Evolutionary conservation across 2,329 filamentous ascomycete genomes (phyloP).

Genomic region (Drechmeria coniospora): DNA sequence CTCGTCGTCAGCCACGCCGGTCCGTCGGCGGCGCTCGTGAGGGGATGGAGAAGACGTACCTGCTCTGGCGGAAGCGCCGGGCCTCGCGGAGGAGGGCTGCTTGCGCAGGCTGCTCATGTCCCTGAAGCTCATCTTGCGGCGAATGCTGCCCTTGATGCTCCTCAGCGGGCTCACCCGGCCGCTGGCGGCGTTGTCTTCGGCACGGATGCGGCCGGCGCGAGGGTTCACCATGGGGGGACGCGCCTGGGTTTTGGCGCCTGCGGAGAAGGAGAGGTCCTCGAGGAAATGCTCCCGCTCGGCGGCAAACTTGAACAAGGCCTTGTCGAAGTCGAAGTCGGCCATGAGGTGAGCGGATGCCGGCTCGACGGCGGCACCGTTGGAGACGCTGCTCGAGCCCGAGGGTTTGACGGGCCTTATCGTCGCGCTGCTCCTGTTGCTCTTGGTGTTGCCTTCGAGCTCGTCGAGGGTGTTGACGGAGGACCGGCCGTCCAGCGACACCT

Average conservation of each 20-base stretch:
- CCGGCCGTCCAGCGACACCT: slow-evolving; percentile 31
- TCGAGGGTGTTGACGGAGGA: slow-evolving; percentile 41
- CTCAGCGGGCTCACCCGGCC: slow-evolving; percentile 40
- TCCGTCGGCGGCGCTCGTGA: not conserved
- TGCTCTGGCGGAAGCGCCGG: slow-evolving; percentile 36
- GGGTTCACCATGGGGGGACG: slow-evolving; percentile 61
- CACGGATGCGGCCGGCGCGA: slow-evolving; percentile 66
- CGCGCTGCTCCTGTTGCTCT: slow-evolving; percentile 50
- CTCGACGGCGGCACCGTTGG: slow-evolving; percentile 13
- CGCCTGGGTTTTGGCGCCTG: slow-evolving; percentile 60
- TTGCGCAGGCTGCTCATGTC: slow-evolving; percentile 94
- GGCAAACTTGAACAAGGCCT: slow-evolving; percentile 84
- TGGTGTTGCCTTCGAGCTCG: slow-evolving; percentile 40
- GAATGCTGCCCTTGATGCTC: slow-evolving; percentile 67
- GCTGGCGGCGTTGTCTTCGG: slow-evolving; percentile 45
- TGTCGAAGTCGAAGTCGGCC: slow-evolving; percentile 79
- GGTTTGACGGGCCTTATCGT: slow-evolving; percentile 37
- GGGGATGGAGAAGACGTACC: slow-evolving; percentile 21
- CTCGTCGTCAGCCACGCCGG: slow-evolving; percentile 12
- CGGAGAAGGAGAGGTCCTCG: slow-evolving; percentile 78
- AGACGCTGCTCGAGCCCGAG: slow-evolving; percentile 9
- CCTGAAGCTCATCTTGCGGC: slow-evolving; percentile 79
- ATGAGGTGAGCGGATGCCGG: slow-evolving; percentile 14
- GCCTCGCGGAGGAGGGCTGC: slow-evolving; percentile 60
- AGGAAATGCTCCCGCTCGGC: slow-evolving; percentile 89